A percentile compares a stretch with the other conserved stretches of the same genome.
phyloP scores from a whole-genome alignment of 768 basidiomycete genomes.

The Tulasnella sp. region DNA sequence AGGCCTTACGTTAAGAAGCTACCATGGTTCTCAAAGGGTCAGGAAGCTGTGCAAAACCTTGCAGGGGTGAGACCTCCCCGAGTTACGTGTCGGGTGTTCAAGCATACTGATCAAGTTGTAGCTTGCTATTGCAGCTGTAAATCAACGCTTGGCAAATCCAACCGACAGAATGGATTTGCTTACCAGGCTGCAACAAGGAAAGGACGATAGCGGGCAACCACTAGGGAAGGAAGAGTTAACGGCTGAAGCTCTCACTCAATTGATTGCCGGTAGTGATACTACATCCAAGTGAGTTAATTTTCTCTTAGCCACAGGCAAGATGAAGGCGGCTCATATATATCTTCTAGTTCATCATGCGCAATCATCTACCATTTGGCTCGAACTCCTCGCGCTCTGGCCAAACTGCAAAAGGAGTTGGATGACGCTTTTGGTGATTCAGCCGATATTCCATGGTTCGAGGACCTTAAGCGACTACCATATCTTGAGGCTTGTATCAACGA shows the following conservation, averaged over 20 bases:
- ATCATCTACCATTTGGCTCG: conserved; percentile 73
- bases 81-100: too few relatives aligned
- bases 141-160: conserved; percentile 52
- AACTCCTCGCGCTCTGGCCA: conserved; percentile 49
- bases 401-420: conserved; percentile 65
- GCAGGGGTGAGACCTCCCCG: conserved; percentile 38
- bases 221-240: conserved; percentile 77
- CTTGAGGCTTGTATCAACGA: conserved; percentile 84
- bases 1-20: conserved; percentile 47
- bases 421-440: conserved; percentile 46
- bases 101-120: background rate
- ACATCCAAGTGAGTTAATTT: conserved; percentile 62
- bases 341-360: conserved; percentile 66
- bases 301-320: background rate
- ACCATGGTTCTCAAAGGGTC: conserved; percentile 67
- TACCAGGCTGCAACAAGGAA: conserved; percentile 62
- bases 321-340: background rate
- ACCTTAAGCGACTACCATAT: conserved; percentile 62
- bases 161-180: conserved; percentile 68
- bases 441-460: conserved; percentile 43
- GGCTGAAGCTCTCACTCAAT: conserved; percentile 72
- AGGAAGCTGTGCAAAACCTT: conserved; percentile 51
- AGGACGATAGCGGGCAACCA: conserved; percentile 62
- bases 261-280: conserved; percentile 85
- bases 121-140: conserved; percentile 35